Evolutionary conservation across 805 yeast species (phyloP), one percentile per base, ranked within the genome.

Genomic region (Nakazawaea sp.): DNA sequence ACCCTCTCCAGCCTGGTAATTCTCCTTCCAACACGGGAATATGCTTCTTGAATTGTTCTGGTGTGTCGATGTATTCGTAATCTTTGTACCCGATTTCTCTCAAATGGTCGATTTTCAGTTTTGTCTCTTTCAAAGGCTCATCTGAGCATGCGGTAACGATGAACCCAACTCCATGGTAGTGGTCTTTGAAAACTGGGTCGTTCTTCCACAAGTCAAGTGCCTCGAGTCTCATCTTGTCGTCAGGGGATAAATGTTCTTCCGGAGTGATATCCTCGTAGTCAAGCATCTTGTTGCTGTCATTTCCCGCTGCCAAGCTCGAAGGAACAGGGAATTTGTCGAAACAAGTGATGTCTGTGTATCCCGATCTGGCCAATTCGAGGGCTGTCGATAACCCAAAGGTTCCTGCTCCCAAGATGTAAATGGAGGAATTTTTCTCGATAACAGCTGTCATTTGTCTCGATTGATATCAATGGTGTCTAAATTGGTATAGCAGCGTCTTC

Each of bases 381-480:
- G 58, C 62, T 1, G 66, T 59, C 2, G 64, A 58, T 5, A 62
- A 49, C 4, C 68, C 68, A 42, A 58, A 62, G 0, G 64, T 61
- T 1, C 68, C 68, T 26, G 62, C 60, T 5, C 68, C 68, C 18
- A 60, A 49, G n/a, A 56, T 46, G 9, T 18, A n/a, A n/a, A 43
- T 25, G 4, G 38, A 25, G 11, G 45, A 31, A 20, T 27, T 26
- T 30, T 38, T 41, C 8, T 31, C 36, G 19, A 20, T 28, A 12
- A 23, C 11, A 8, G 26, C 8, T 23, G 26, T 9, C 11, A 23
- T 23, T 12, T 23, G 26, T 8, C 26, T 23, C n/a, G n/a, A n/a
- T n/a, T 9, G 8, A 23, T 23, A 8, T 23, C 25, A 23, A 23
- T 23, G 8, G 25, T 9, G 25, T 23, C n/a, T n/a, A n/a, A n/a